These are phyloP conservation scores for Brassica incana DNA, from an alignment of 345 rosid species.

Conservation along the genomic window DNA sequence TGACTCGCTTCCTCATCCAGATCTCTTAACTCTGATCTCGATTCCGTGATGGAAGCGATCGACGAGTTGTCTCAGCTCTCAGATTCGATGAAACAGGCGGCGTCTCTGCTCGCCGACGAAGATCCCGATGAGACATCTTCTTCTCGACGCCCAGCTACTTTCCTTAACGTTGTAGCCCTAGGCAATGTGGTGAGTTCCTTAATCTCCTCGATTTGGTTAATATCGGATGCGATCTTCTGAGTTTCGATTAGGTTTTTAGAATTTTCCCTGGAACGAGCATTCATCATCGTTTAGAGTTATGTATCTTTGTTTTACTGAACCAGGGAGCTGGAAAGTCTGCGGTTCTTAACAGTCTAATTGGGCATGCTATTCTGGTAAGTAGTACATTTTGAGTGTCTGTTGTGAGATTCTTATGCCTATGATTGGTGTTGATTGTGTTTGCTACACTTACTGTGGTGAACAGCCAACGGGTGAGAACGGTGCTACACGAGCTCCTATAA, in stretches of 20 bases:
- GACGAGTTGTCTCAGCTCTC: slow-evolving; percentile 83
- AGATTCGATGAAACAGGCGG: slow-evolving; percentile 87
- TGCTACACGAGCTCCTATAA: slow-evolving; percentile 95
- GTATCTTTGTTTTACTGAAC: slow-evolving; percentile 24
- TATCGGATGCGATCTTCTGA: not conserved
- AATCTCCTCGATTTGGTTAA: slow-evolving; percentile 1
- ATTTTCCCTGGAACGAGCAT: not conserved
- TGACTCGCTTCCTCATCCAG: slow-evolving; percentile 25
- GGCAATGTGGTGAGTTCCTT: slow-evolving; percentile 82
- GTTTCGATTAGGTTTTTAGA: not conserved
- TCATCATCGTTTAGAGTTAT: not conserved
- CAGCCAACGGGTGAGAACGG: slow-evolving; percentile 99
- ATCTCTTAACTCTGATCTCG: slow-evolving; percentile 35
- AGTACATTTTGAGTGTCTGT: not conserved
- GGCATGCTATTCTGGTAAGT: slow-evolving; percentile 94
- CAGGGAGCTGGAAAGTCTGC: slow-evolving; percentile 99
- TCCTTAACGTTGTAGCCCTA: slow-evolving; percentile 77
- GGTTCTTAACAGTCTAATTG: slow-evolving; percentile 84
- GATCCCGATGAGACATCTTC: slow-evolving; percentile 69
- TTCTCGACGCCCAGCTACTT: slow-evolving; percentile 65
- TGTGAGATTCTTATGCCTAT: slow-evolving; percentile 10
- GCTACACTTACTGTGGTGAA: slow-evolving; percentile 20
- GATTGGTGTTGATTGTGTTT: slow-evolving; percentile 18
- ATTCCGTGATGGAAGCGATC: slow-evolving; percentile 81
- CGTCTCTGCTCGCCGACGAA: slow-evolving; percentile 86